Evolutionary conservation across 495 filamentous ascomycete species (phyloP).

Genomic region (Hyaloscypha bicolor): DNA sequence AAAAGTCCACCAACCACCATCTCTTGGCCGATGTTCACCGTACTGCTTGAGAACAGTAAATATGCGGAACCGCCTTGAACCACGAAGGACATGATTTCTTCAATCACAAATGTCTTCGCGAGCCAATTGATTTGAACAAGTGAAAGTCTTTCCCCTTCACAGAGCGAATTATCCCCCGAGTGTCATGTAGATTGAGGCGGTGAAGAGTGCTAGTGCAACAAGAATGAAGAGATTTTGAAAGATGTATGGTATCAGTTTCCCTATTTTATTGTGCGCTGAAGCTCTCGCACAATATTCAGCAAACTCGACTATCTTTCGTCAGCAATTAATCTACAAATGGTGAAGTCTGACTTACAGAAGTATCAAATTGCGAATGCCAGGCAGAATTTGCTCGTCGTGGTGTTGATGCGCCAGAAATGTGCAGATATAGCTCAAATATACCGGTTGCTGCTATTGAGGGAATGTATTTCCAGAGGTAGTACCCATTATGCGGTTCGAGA

Average conservation of each 20-base stretch:
- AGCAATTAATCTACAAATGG: background rate
- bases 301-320: slow-evolving; percentile 37
- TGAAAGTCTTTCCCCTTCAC: slow-evolving; percentile 47
- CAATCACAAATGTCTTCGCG: slow-evolving; percentile 47
- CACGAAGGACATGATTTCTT: slow-evolving; percentile 46
- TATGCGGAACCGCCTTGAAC: slow-evolving; percentile 38
- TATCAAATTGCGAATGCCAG: slow-evolving; percentile 58
- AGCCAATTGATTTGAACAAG: slow-evolving; percentile 40
- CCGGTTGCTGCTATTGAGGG: slow-evolving; percentile 51
- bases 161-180: slow-evolving; percentile 46
- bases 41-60: slow-evolving; percentile 7
- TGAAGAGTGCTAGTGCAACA: slow-evolving; percentile 52
- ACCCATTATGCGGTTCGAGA: slow-evolving; percentile 35
- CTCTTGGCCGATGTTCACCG: slow-evolving; percentile 40
- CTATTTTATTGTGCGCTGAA: slow-evolving; percentile 39
- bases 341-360: slow-evolving; percentile 41
- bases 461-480: slow-evolving; percentile 52
- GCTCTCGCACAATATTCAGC: slow-evolving; percentile 47
- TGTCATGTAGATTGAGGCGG: slow-evolving; percentile 58
- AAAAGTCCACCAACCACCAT: slow-evolving; percentile 49
- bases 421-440: slow-evolving; percentile 49
- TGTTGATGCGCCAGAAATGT: slow-evolving; percentile 49
- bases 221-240: slow-evolving; percentile 51
- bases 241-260: slow-evolving; percentile 46
- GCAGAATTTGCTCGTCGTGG: slow-evolving; percentile 54